These are phyloP conservation scores for Fusarium algeriense DNA, from an alignment of 2,329 filamentous ascomycete genomes.

Conservation along the genomic window DNA sequence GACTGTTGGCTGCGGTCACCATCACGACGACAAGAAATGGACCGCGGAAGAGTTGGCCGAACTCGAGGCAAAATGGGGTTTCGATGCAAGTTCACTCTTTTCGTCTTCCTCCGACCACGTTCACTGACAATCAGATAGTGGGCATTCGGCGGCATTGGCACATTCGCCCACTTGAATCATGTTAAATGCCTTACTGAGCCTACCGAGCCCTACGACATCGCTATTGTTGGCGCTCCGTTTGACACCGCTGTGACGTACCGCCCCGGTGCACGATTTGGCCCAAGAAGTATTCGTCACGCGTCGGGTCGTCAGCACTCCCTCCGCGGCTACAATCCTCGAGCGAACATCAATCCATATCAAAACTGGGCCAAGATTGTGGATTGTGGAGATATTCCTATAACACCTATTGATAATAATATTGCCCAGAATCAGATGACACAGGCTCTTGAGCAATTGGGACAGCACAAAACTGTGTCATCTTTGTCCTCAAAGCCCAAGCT, in stretches of 20 bases:
- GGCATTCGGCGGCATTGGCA: slow-evolving; percentile 77
- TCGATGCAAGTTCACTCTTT: slow-evolving; percentile 57
- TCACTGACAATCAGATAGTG: slow-evolving; percentile 44
- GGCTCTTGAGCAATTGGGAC: slow-evolving; percentile 77
- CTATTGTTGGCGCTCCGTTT: slow-evolving; percentile 78
- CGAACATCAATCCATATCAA: slow-evolving; percentile 84
- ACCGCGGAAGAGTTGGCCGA: slow-evolving; percentile 64
- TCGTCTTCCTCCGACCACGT: rapidly evolving
- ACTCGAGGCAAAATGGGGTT: slow-evolving; percentile 68
- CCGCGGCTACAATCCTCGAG: slow-evolving; percentile 82
- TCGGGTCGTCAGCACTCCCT: slow-evolving; percentile 84
- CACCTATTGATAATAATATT: slow-evolving; percentile 86
- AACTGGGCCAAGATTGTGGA: slow-evolving; percentile 86
- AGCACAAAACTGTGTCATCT: slow-evolving; percentile 53
- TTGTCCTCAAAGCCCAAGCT: slow-evolving; percentile 63
- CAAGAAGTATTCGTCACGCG: slow-evolving; percentile 85
- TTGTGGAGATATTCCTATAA: slow-evolving; percentile 90
- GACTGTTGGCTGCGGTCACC: slow-evolving; percentile 46
- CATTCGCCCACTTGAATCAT: slow-evolving; percentile 79
- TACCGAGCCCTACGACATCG: slow-evolving; percentile 75
- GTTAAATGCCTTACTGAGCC: slow-evolving; percentile 76
- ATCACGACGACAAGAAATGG: slow-evolving; percentile 58
- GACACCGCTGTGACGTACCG: slow-evolving; percentile 80
- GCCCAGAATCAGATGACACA: slow-evolving; percentile 86
- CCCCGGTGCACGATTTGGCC: slow-evolving; percentile 78